These are phyloP conservation scores for Teunomyces atbi DNA, from an alignment of 805 yeast genomes.

Conservation along the genomic window DNA sequence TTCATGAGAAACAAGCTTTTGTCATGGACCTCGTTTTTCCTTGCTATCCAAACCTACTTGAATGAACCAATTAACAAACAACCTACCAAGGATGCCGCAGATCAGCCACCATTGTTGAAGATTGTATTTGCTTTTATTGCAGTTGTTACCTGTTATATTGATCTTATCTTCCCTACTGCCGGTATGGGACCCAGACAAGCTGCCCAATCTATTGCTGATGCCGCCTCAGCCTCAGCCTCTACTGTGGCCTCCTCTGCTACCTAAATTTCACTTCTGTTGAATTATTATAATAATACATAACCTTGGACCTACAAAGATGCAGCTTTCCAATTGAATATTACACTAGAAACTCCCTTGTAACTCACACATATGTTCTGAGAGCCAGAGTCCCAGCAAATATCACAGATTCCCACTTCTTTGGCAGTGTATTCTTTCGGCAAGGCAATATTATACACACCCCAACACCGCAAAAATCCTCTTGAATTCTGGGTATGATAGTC, in stretches of 20 bases:
- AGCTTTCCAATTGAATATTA: constrained; percentile 15
- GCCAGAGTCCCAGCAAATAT: constrained; percentile 34
- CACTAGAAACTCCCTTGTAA: constrained; percentile 35
- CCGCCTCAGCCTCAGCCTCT: constrained; percentile 18
- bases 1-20: constrained; percentile 57
- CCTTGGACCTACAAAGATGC: not conserved
- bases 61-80: constrained; percentile 41
- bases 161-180: constrained; percentile 46
- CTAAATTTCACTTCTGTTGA: constrained; percentile 4
- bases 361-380: constrained; percentile 29
- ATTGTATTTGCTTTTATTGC: constrained; percentile 47
- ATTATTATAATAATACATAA: constrained; percentile 2
- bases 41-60: constrained; percentile 48
- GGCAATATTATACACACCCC: constrained; percentile 21
- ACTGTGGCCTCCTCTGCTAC: constrained; percentile 14
- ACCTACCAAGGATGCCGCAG: constrained; percentile 17
- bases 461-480: constrained; percentile 21
- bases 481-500: constrained; percentile 9
- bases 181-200: constrained; percentile 13
- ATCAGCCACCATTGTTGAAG: constrained; percentile 50
- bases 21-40: constrained; percentile 55
- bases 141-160: constrained; percentile 54
- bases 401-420: constrained; percentile 32
- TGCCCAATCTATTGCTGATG: constrained; percentile 20
- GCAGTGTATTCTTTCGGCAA: constrained; percentile 8